Conservation (phyloP, 441 rosid species). For the Euphorbia corollata region DNA sequence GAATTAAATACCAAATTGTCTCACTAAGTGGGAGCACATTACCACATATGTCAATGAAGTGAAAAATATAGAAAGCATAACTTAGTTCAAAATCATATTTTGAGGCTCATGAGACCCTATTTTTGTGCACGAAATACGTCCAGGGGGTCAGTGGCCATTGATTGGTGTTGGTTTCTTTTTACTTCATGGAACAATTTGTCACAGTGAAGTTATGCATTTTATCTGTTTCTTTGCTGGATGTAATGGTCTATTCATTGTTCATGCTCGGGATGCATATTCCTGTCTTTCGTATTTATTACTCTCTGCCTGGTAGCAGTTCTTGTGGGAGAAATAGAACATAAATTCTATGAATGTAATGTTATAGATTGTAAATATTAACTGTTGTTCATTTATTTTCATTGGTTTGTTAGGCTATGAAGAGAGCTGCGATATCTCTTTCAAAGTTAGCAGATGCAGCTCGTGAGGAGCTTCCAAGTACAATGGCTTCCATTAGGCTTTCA, state of each 20-base stretch:
- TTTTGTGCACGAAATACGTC: no score
- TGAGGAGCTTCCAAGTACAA: slow-evolving; percentile 81
- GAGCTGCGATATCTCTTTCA: slow-evolving; percentile 81
- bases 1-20: background rate
- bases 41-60: background rate
- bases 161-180: background rate
- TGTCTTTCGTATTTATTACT: background rate
- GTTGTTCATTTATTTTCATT: slow-evolving; percentile 13
- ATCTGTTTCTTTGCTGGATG: background rate
- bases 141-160: background rate
- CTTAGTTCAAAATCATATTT: background rate
- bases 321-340: background rate
- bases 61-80: background rate
- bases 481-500: slow-evolving; percentile 92
- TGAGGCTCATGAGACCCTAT: no score
- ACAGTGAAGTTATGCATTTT: no score
- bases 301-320: no score
- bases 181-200: background rate
- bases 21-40: background rate
- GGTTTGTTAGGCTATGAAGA: slow-evolving; percentile 57
- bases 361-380: background rate
- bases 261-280: background rate
- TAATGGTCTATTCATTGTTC: background rate
- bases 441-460: slow-evolving; percentile 86
- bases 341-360: background rate